Evolutionary conservation across 371 early-diverging fungal genomes (phyloP).

Genomic region (Catenaria anguillulae): DNA sequence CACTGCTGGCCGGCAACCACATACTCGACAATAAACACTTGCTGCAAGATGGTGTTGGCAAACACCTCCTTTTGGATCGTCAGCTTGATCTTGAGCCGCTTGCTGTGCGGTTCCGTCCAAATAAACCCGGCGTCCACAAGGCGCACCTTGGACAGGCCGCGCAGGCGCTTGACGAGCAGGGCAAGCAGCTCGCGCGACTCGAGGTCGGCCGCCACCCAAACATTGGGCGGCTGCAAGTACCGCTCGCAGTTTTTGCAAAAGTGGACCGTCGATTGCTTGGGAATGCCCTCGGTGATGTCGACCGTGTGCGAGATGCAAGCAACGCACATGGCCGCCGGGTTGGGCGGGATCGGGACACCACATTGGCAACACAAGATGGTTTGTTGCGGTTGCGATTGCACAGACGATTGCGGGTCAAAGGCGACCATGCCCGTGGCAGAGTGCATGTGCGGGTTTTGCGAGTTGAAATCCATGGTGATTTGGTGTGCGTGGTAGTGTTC

Average conservation of each 20-base stretch:
- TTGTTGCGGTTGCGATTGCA: background rate
- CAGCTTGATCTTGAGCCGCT: slow-evolving; percentile 88
- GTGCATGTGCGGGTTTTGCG: too few relatives aligned
- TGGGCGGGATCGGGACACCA: slow-evolving; percentile 91
- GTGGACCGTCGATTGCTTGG: slow-evolving; percentile 84
- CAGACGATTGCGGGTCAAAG: background rate
- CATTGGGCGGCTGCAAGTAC: slow-evolving; percentile 89
- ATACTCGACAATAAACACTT: slow-evolving; percentile 91
- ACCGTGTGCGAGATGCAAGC: slow-evolving; percentile 92
- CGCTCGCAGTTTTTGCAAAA: slow-evolving; percentile 95
- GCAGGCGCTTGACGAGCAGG: slow-evolving; percentile 83
- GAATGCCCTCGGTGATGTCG: slow-evolving; percentile 95
- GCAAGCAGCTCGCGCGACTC: slow-evolving; percentile 91
- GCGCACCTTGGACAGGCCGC: slow-evolving; percentile 78
- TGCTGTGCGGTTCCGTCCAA: slow-evolving; percentile 97
- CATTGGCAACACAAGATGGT: slow-evolving; percentile 82
- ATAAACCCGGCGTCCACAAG: slow-evolving; percentile 96
- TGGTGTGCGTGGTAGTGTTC: too few relatives aligned
- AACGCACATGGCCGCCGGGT: slow-evolving; percentile 95
- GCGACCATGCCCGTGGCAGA: background rate
- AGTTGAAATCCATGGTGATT: background rate
- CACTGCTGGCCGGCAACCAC: slow-evolving; percentile 89
- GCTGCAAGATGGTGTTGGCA: slow-evolving; percentile 85
- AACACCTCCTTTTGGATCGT: slow-evolving; percentile 97
- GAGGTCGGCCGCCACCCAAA: slow-evolving; percentile 78